Conservation (phyloP, 2,329 filamentous ascomycete genomes). For the Xylariomycetidae sp. region DNA sequence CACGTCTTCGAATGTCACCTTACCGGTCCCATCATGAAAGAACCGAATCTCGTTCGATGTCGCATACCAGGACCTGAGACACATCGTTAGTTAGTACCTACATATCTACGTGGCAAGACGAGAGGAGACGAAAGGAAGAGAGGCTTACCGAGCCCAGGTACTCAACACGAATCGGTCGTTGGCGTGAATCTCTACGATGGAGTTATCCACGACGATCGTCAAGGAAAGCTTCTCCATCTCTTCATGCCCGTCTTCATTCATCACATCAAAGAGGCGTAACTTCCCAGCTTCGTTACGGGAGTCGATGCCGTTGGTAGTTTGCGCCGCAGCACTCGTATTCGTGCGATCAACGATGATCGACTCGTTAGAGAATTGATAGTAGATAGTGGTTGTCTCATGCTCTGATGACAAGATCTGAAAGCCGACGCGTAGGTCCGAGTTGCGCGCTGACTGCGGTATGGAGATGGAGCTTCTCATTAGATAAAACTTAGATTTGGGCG, state of each 20-base stretch:
- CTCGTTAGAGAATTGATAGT: constrained; percentile 42
- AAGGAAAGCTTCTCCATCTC: constrained; percentile 33
- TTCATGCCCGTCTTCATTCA: constrained; percentile 19
- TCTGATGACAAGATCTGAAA: constrained; percentile 36
- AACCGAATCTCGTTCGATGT: constrained; percentile 30
- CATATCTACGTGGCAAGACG: no score
- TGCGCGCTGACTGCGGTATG: constrained; percentile 31
- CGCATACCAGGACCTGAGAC: constrained; percentile 30
- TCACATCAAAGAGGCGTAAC: constrained; percentile 35
- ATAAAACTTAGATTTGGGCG: constrained; percentile 32
- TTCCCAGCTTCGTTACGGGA: constrained; percentile 32
- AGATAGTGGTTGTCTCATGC: constrained; percentile 35
- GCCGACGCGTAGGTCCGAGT: constrained; percentile 31
- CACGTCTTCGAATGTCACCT: constrained; percentile 27
- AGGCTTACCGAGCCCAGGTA: constrained; percentile 37
- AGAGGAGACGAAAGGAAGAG: background rate
- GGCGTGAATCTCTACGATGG: constrained; percentile 34
- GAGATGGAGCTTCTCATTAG: constrained; percentile 31
- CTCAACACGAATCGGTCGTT: constrained; percentile 37
- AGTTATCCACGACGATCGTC: constrained; percentile 36
- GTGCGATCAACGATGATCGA: constrained; percentile 35
- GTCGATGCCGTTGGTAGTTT: constrained; percentile 33
- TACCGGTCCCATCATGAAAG: constrained; percentile 28
- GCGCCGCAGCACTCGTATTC: constrained; percentile 35
- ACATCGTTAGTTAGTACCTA: constrained; percentile 13